Evolutionary conservation across 2,329 filamentous ascomycete species (phyloP).

Genomic region (Trichoderma sp.): DNA sequence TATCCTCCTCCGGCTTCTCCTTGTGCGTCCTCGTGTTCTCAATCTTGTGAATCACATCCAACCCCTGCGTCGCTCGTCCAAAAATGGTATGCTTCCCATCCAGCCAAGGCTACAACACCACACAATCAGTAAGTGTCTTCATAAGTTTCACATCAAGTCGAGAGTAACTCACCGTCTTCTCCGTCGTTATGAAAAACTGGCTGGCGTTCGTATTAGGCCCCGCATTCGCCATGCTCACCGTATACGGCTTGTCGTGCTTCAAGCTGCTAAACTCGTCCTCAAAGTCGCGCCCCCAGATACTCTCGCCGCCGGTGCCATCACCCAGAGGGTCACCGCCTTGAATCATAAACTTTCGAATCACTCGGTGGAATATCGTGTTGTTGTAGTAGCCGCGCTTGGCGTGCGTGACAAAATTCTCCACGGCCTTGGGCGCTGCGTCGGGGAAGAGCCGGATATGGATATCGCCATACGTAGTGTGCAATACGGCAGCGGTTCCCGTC

Average conservation of each 20-base stretch:
- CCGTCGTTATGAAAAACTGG: constrained; percentile 98
- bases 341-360: constrained; percentile 99
- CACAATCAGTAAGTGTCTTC: constrained; percentile 7
- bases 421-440: constrained; percentile 86
- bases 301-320: constrained; percentile 84
- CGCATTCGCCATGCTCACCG: constrained; percentile 96
- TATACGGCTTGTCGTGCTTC: constrained; percentile 95
- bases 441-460: constrained; percentile 93
- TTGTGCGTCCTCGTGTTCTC: constrained; percentile 84
- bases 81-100: constrained; percentile 98
- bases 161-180: constrained; percentile 72
- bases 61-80: constrained; percentile 81
- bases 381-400: constrained; percentile 93
- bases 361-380: constrained; percentile 93
- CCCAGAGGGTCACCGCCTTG: constrained; percentile 94
- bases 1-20: constrained; percentile 95
- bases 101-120: constrained; percentile 67
- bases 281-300: constrained; percentile 93
- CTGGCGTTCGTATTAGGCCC: constrained; percentile 93
- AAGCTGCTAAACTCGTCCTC: constrained; percentile 91
- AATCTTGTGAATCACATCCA: constrained; percentile 95
- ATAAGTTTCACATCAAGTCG: neutral
- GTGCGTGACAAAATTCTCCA: constrained; percentile 97
- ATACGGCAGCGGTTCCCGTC: constrained; percentile 74
- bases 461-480: constrained; percentile 93